Evolutionary conservation across 2,329 filamentous ascomycete genomes (phyloP), one percentile per base, ranked within the genome.

Genomic region (Penicillium capsulatum): DNA sequence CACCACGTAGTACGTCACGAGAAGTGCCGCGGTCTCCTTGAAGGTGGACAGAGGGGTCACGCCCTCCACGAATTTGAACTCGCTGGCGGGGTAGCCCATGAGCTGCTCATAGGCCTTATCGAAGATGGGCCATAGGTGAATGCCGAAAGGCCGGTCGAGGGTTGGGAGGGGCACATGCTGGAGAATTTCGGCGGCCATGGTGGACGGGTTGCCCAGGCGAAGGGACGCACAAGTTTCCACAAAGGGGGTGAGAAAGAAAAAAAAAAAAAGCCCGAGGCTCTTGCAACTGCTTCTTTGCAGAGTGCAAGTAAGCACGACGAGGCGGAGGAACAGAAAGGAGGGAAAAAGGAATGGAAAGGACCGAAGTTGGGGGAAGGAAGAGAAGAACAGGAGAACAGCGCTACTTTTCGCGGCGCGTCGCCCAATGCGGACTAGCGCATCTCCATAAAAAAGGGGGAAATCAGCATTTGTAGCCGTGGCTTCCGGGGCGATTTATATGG

Each of bases 91-190:
- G 69, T 91, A 94, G 59, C 91, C 91, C 42, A 78, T 77, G 50
- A 88, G 73, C 42, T 75, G 67, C 64, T 84, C 83, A 70, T 84
- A 97, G 56, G 76, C 82, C 73, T 89, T 87, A 72, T 84, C 85
- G 78, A 97, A 97, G 69, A 94, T 81, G 57, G 91, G 88, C 92
- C 92, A 97, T 67, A 96, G 72, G 50, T 86, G 76, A 54, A 97
- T 73, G 66, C 91, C 92, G 60, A 97, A 97, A 22, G 91, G 91
- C 51, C 86, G 81, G 65, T 96, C 90, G 68, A 97, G 76, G 47
- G 88, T 88, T 40, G 91, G 91, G 53, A 81, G 64, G 63, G 86
- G 76, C 63, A 70, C 48, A 64, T 69, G 50, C 58, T 69, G 55
- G 14, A 67, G 68, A 68, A 74, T 50, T 77, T 70, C 62, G 38